A percentile compares a stretch with the other conserved stretches of the same genome.
Evolutionary conservation across 1,284 basidiomycete species (phyloP).

Genomic region (Cutaneotrichosporon mucoides): DNA sequence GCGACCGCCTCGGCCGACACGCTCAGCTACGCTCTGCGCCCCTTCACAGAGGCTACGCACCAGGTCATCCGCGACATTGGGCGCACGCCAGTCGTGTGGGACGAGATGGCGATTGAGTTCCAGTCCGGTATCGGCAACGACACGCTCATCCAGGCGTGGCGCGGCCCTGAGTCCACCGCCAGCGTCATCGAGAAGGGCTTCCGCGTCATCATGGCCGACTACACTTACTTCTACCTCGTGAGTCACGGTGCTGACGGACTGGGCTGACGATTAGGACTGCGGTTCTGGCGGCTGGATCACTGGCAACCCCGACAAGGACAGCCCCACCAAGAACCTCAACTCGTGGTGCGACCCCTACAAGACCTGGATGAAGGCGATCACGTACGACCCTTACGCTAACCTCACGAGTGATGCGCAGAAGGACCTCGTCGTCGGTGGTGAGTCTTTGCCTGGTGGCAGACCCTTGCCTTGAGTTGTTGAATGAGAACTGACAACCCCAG

Average conservation of each 20-base stretch:
- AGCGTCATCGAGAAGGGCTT: constrained; percentile 59
- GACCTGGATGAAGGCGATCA: constrained; percentile 63
- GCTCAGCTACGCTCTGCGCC: constrained; percentile 60
- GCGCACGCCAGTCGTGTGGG: constrained; percentile 67
- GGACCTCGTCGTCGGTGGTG: constrained; percentile 58
- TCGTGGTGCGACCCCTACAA: constrained; percentile 72
- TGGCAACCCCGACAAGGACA: constrained; percentile 28
- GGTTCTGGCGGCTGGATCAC: constrained; percentile 73
- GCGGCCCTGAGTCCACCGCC: constrained; percentile 52
- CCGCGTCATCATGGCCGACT: constrained; percentile 63
- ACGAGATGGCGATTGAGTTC: constrained; percentile 53
- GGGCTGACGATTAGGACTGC: constrained; percentile 55
- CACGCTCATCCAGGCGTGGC: constrained; percentile 70
- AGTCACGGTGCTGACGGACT: constrained; percentile 10
- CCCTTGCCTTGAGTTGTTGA: background rate
- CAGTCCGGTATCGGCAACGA: constrained; percentile 56
- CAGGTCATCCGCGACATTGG: constrained; percentile 50
- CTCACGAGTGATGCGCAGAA: constrained; percentile 54
- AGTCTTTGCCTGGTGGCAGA: constrained; percentile 1
- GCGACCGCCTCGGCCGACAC: constrained; percentile 50
- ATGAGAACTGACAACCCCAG: background rate
- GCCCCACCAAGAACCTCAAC: constrained; percentile 38
- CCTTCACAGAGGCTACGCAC: constrained; percentile 61
- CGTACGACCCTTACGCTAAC: constrained; percentile 58
- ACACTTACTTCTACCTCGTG: constrained; percentile 72